Evolutionary conservation across 805 yeast genomes (phyloP), one percentile per base, ranked within the genome.

Genomic region (Limtongia smithiae): DNA sequence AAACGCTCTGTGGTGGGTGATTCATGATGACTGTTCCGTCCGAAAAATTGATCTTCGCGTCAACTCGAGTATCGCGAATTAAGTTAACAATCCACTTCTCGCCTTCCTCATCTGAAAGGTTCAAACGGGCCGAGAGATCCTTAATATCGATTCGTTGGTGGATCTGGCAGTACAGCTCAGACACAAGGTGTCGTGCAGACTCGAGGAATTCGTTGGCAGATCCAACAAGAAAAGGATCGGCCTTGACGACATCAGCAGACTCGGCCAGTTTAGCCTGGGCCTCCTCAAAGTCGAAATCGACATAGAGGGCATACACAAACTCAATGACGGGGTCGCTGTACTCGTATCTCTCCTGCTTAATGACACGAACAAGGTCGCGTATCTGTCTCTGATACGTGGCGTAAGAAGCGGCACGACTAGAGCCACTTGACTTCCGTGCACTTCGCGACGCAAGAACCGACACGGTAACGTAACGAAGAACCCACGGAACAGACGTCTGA

Each of bases 401-500:
- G 28, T 45, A 50, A 12, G 45, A 27, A 9, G 56, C 47, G 7
- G 51, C 41, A 3, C 57, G 46, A 52, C 59, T 60, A 39, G 60
- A 61, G 56, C 50, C 63, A 44, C 58, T 46, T 46, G 57, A 25
- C 25, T 46, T 41, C 34, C 53, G 44, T 4, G 45, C 62, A 11
- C 51, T 41, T 38, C 68, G 65, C 14, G 73, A 66, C 14, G 71
- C 63, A 37, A 73, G 68, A 44, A 80, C 81, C n/a, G 83, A 82
- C 25, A 78, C 83, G 22, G 79, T 76, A 47, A 82, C 65, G 62
- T 82, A 82, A 61, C 87, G 75, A 56, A 81, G 65, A 42, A 82
- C 69, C 88, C 88, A 82, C 18, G 87, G 88, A 62, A 82, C 76
- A 7, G 83, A 72, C 28, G 85, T 83, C 67, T 82, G 86, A 62